Evolutionary conservation across 768 basidiomycete species (phyloP).

Genomic region (Neoboletus brunneissimus): DNA sequence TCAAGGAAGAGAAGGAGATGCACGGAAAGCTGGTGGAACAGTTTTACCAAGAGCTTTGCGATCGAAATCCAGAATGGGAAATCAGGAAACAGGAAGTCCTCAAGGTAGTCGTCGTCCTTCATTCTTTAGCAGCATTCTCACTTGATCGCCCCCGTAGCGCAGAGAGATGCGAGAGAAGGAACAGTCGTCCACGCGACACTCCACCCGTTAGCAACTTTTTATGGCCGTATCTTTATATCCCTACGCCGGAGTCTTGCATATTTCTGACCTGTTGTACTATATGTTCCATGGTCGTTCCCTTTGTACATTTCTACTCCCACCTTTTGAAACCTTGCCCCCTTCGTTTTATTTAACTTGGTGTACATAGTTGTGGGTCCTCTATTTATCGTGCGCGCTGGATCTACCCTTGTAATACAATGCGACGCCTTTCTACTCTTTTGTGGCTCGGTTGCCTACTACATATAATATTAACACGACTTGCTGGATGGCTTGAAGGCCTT

Average conservation of each 20-base stretch:
- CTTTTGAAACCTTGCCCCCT: background rate
- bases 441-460: background rate
- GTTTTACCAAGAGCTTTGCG: constrained; percentile 53
- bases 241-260: constrained; percentile 16
- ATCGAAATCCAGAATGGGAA: constrained; percentile 61
- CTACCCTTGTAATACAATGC: constrained; percentile 15
- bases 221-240: constrained; percentile 33
- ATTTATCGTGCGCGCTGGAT: background rate
- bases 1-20: constrained; percentile 41
- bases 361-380: constrained; percentile 10
- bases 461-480: background rate
- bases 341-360: constrained; percentile 3
- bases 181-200: constrained; percentile 21
- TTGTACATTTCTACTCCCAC: constrained; percentile 5
- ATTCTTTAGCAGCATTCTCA: constrained; percentile 5
- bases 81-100: constrained; percentile 49
- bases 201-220: constrained; percentile 20
- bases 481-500: background rate
- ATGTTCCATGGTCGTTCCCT: background rate
- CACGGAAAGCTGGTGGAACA: constrained; percentile 47
- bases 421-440: constrained; percentile 2
- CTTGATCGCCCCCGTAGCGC: constrained; percentile 20
- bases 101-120: constrained; percentile 39
- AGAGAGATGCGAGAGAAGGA: constrained; percentile 28
- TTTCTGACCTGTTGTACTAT: constrained; percentile 29